Base-by-base conservation (phyloP, 352 stramenopile genomes). In the Globisporangium okanoganense region DNA sequence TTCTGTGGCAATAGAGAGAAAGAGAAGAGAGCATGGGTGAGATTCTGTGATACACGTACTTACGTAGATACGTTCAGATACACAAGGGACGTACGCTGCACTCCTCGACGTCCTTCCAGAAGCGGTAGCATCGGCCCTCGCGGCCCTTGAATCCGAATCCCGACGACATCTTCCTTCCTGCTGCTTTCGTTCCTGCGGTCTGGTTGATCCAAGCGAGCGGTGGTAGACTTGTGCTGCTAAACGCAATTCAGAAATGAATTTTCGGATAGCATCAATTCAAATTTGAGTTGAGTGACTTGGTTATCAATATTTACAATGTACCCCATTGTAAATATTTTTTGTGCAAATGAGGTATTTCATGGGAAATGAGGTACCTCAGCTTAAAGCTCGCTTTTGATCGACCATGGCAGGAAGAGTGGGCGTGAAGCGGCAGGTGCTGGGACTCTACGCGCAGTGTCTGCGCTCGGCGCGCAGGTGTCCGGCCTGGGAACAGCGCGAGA, bases 101-200 rank as follows among this genome's bases (percentile, higher is more conserved):
- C 66, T 97, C 80, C 76, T 97, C 90, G 24, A 98, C 88, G 52
- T 96, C 82, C 71, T 96, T 95, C 81, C 88, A 98, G 75, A 98
- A 98, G 58, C 78, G 80, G 79, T 98, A 98, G 86, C 94, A 98
- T 47, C 94, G 82, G 64, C 93, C 89, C 51, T 96, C 81, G 35
- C 82, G 80, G 67, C 92, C 93, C 64, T 96, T 96, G 62, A 98
- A 92, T 77, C 94, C 90, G 66, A 96, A 97, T 72, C 93, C 94
- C 63, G 90, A 98, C 73, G 93, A 95, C 94, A 98, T 98, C 54
- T 45, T 76, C 38, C 40, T 36, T 35, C 41, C 38, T 54, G 6
- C 44, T 33, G n/a, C 20, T 25, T 48, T 10, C 47, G 58, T 55
- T 64, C 49, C 49, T 51, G 33, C 35, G 43, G 49, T 60, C 57